phyloP scores from a whole-genome alignment of 2,329 filamentous ascomycete genomes.

The Neopestalotiopsis sp. region DNA sequence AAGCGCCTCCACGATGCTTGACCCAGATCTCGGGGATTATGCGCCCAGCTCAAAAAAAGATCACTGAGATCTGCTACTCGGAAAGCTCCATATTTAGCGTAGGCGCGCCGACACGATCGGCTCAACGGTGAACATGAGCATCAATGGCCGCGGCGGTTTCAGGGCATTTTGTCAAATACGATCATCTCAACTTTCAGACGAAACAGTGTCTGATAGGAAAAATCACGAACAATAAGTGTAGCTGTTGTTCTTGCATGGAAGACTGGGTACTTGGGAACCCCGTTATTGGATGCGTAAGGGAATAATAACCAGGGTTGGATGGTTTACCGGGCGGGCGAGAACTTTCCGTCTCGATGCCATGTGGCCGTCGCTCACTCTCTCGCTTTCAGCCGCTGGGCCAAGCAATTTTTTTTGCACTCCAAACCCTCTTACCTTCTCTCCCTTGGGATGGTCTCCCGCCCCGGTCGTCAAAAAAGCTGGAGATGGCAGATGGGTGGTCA shows the following conservation, averaged over 20 bases:
- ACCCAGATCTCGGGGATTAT: conserved; percentile 7
- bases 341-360: background rate
- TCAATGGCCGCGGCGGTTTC: background rate
- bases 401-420: background rate
- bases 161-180: background rate
- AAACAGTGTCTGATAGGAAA: background rate
- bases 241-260: background rate
- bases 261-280: background rate
- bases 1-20: background rate
- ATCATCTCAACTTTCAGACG: background rate
- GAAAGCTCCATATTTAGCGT: background rate
- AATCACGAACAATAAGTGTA: background rate
- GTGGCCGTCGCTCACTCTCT: conserved; percentile 1
- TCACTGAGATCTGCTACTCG: background rate
- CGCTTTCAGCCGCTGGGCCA: conserved; percentile 8
- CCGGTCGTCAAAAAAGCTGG: conserved; percentile 1
- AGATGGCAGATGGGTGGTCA: background rate
- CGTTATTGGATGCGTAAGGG: background rate
- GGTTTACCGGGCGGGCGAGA: background rate
- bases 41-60: background rate
- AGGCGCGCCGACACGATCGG: background rate
- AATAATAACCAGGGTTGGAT: background rate
- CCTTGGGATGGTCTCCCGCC: background rate
- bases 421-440: too few relatives aligned
- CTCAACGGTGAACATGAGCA: background rate